phyloP scores from a whole-genome alignment of 352 stramenopile genomes.

The Phytophthora pistaciae region DNA sequence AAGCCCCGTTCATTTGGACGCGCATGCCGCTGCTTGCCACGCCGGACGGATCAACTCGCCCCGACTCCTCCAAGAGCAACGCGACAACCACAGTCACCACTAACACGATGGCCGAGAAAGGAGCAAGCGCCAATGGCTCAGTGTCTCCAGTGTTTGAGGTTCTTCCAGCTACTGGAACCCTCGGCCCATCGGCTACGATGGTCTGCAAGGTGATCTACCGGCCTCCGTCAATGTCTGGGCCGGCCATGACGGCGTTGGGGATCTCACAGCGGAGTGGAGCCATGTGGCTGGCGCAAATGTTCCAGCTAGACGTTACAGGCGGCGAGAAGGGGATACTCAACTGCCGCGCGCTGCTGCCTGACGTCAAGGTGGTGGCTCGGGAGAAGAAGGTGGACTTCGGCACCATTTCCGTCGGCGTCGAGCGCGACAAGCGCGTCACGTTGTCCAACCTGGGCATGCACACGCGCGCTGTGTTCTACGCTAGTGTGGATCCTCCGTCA shows the following conservation, averaged over 20 bases:
- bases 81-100: slow-evolving; percentile 35
- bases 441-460: slow-evolving; percentile 45
- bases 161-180: slow-evolving; percentile 48
- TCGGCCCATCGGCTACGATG: slow-evolving; percentile 42
- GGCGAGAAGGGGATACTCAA: slow-evolving; percentile 53
- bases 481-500: slow-evolving; percentile 59
- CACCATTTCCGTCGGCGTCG: slow-evolving; percentile 80
- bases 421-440: slow-evolving; percentile 63
- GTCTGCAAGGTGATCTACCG: slow-evolving; percentile 70
- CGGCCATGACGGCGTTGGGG: slow-evolving; percentile 13
- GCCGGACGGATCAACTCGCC: slow-evolving; percentile 29
- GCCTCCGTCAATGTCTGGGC: slow-evolving; percentile 33
- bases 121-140: neutral
- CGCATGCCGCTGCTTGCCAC: slow-evolving; percentile 18
- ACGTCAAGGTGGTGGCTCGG: slow-evolving; percentile 61
- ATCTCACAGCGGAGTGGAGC: slow-evolving; percentile 19
- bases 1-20: slow-evolving; percentile 88
- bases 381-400: slow-evolving; percentile 89
- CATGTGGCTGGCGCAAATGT: slow-evolving; percentile 50
- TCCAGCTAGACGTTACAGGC: slow-evolving; percentile 65
- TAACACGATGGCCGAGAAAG: slow-evolving; percentile 28
- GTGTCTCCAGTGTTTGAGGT: slow-evolving; percentile 54
- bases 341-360: slow-evolving; percentile 61
- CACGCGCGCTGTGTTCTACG: slow-evolving; percentile 59
- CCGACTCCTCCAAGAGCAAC: slow-evolving; percentile 74